Evolutionary conservation across 352 stramenopile species (phyloP).

Genomic region (Halophytophthora batemanensis): DNA sequence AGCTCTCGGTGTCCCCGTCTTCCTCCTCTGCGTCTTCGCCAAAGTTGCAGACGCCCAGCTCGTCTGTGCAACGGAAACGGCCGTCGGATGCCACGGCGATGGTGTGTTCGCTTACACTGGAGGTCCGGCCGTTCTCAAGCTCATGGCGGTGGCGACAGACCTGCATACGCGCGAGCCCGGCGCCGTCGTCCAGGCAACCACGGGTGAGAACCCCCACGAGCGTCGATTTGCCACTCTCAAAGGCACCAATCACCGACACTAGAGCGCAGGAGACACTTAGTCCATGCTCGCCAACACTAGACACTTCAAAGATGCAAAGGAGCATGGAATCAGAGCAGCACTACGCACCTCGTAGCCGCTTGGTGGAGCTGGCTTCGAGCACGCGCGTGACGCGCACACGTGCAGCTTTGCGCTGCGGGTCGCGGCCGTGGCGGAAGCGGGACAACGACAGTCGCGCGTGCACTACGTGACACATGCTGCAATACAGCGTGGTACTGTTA

Average conservation of each 20-base stretch:
- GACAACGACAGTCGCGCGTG: constrained; percentile 66
- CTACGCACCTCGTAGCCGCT: constrained; percentile 58
- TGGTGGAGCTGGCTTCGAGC: constrained; percentile 45
- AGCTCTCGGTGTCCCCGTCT: constrained; percentile 17
- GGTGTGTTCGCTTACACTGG: constrained; percentile 87
- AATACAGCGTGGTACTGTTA: constrained; percentile 4
- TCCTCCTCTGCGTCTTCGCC: constrained; percentile 41
- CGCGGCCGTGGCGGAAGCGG: constrained; percentile 42
- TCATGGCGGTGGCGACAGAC: constrained; percentile 89
- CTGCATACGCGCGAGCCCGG: constrained; percentile 85
- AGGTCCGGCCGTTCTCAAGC: constrained; percentile 86
- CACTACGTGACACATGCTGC: constrained; percentile 75
- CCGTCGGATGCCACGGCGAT: constrained; percentile 66
- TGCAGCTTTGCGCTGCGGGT: constrained; percentile 33
- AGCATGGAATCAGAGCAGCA: neutral
- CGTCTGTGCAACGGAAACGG: constrained; percentile 49
- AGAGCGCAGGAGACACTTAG: neutral
- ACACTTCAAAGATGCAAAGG: too few relatives aligned
- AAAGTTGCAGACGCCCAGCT: constrained; percentile 46
- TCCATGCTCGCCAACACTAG: too few relatives aligned
- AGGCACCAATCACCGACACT: constrained; percentile 85
- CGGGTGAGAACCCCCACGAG: constrained; percentile 87
- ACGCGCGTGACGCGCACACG: constrained; percentile 52
- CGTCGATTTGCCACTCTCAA: constrained; percentile 89
- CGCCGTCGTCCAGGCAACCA: constrained; percentile 79